Evolutionary conservation across 2,329 filamentous ascomycete species (phyloP), one percentile per base, ranked within the genome.

Genomic region (Tolypocladium ophioglossoides): DNA sequence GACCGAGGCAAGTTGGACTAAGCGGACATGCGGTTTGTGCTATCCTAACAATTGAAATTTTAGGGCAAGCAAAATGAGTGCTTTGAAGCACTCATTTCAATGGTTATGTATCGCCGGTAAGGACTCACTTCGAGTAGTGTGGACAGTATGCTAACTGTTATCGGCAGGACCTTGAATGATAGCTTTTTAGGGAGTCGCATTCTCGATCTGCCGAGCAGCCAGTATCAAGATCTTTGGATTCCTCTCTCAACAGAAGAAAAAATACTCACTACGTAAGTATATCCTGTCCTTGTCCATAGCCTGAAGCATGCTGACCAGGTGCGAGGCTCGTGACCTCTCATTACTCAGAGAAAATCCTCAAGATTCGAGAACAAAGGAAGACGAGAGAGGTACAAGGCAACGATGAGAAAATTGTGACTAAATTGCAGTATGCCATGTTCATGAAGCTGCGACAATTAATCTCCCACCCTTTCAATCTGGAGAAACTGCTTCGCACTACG

Each of bases 71-170:
- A 54, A 6, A 56, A 55, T 5, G 30, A 11, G 0, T 58, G 58
- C 1, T 62, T 68, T 9, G 64, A 63, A 0, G 52, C 55, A 0
- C 30, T 68, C 0, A 52, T 61, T 0, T 60, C 55, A 3, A 48
- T 58, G 18, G 49, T 69, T 6, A 68, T 68, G 63, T 57, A 64
- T 18, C 59, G 67, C 53, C 56, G 66, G 66, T 66, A 56, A 38
- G 59, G 12, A 32, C 8, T 11, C n/a, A 3, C 4, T 3, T 24
- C 44, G 1, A 40, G 18, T 8, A n/a, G 27, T 50, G n/a, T 48
- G 12, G 37, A 48, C 34, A 12, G 41, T 22, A 18, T 48, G 27
- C 50, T 56, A 11, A 57, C 9, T 10, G 8, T 50, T 18, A 10
- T 8, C 1, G 1, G 7, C 5, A 69, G 68, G 20, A 66, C 61